Evolutionary conservation across 2,329 filamentous ascomycete species (phyloP).

Genomic region (Cercospora citrullina): DNA sequence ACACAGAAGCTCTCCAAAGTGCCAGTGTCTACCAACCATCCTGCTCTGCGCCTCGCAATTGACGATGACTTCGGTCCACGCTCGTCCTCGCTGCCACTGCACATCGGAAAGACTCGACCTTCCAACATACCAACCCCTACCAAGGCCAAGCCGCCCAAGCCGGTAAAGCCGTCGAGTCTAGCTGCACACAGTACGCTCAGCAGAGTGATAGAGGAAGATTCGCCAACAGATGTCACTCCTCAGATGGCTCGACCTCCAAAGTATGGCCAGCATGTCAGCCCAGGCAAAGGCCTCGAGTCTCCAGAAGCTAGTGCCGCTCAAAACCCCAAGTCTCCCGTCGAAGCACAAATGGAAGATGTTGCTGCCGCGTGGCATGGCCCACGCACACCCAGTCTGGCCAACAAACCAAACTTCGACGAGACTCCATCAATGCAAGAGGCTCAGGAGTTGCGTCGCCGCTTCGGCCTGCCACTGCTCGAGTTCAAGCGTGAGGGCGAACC

Average conservation of each 20-base stretch:
- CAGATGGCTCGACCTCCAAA: constrained; percentile 11
- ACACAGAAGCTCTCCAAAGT: constrained; percentile 8
- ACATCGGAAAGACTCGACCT: not conserved
- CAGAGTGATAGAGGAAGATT: constrained; percentile 10
- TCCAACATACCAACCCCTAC: constrained; percentile 17
- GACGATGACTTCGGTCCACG: not conserved
- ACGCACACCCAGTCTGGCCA: constrained; percentile 12
- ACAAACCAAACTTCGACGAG: constrained; percentile 3
- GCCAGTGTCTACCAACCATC: constrained; percentile 4
- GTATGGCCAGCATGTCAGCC: constrained; percentile 10
- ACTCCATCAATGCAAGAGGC: constrained; percentile 12
- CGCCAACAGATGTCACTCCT: not conserved
- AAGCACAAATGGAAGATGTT: constrained; percentile 17
- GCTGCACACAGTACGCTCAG: constrained; percentile 7
- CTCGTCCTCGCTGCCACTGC: not conserved
- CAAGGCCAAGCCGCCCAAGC: constrained; percentile 9
- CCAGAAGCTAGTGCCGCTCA: constrained; percentile 4
- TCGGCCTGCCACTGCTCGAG: constrained; percentile 17
- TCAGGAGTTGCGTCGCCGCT: constrained; percentile 16
- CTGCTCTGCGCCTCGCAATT: constrained; percentile 9
- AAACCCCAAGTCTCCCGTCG: constrained; percentile 3
- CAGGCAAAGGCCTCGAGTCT: constrained; percentile 14
- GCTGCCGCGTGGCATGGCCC: constrained; percentile 16
- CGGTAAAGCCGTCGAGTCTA: constrained; percentile 3
- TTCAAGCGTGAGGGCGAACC: constrained; percentile 9